These are phyloP conservation scores for Lasiosphaeriaceae sp. DNA, from an alignment of 495 filamentous ascomycete genomes.

Conservation along the genomic window DNA sequence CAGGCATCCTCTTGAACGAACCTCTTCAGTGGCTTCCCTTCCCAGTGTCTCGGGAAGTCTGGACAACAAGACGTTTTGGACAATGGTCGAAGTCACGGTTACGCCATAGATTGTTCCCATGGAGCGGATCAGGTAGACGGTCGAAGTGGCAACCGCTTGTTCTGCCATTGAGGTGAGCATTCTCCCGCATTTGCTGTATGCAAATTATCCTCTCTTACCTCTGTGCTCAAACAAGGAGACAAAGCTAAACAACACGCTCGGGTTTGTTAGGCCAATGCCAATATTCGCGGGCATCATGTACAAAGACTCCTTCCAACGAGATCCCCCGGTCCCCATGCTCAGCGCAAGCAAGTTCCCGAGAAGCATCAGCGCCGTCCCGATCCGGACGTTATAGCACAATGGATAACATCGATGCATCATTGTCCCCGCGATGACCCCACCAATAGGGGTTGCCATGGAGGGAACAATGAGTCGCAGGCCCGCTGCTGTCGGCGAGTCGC, in stretches of 20 bases:
- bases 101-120: constrained; percentile 64
- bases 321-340: constrained; percentile 50
- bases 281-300: constrained; percentile 61
- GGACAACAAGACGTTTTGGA: constrained; percentile 57
- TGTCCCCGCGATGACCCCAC: constrained; percentile 55
- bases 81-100: constrained; percentile 56
- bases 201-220: constrained; percentile 39
- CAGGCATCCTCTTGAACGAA: constrained; percentile 4
- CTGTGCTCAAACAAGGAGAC: constrained; percentile 59
- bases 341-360: constrained; percentile 56
- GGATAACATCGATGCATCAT: constrained; percentile 61
- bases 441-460: constrained; percentile 57
- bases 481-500: constrained; percentile 57
- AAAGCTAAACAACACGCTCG: constrained; percentile 60
- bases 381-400: constrained; percentile 51
- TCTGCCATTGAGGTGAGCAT: constrained; percentile 37
- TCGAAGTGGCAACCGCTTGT: constrained; percentile 62
- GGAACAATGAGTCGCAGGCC: constrained; percentile 57
- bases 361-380: constrained; percentile 55
- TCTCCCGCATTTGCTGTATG: not conserved
- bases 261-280: constrained; percentile 61
- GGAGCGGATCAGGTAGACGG: constrained; percentile 60
- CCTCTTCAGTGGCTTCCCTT: constrained; percentile 31
- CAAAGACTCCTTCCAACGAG: constrained; percentile 56
- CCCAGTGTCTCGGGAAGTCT: constrained; percentile 50